phyloP scores from a whole-genome alignment of 2,329 filamentous ascomycete genomes.

The Clarireedia monteithiana region DNA sequence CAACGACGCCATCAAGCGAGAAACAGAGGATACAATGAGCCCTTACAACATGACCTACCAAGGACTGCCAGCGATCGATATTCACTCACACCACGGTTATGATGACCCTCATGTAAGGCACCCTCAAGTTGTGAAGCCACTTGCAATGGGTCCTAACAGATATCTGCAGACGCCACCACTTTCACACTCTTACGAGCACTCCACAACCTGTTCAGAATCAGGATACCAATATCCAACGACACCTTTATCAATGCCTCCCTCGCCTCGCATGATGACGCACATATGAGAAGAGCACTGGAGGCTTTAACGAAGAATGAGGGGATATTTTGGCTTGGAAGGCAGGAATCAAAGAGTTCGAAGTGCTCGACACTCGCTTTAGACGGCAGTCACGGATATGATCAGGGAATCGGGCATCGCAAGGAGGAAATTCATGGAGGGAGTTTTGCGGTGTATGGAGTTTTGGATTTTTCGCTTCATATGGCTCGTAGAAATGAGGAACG shows the following conservation, averaged over 20 bases:
- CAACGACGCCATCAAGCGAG: conserved; percentile 59
- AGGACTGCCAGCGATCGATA: conserved; percentile 52
- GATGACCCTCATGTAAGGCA: conserved; percentile 71
- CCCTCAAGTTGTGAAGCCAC: conserved; percentile 20
- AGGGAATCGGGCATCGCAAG: conserved; percentile 12
- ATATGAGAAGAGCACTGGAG: conserved; percentile 16
- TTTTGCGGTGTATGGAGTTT: conserved; percentile 3
- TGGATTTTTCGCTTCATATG: background rate
- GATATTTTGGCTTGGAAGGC: conserved; percentile 8
- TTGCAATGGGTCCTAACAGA: conserved; percentile 15
- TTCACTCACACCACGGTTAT: conserved; percentile 53
- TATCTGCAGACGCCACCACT: conserved; percentile 62
- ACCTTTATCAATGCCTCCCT: conserved; percentile 65
- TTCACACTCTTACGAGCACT: conserved; percentile 65
- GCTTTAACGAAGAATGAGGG: conserved; percentile 10
- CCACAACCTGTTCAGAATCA: conserved; percentile 52
- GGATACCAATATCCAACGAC: conserved; percentile 59
- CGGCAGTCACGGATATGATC: conserved; percentile 12
- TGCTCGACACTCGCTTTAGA: conserved; percentile 29
- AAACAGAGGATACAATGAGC: conserved; percentile 53
- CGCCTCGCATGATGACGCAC: conserved; percentile 44
- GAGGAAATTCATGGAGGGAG: conserved; percentile 12
- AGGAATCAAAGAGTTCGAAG: conserved; percentile 26
- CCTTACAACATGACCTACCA: conserved; percentile 61
- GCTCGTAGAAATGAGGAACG: conserved; percentile 8